phyloP scores from a whole-genome alignment of 345 rosid genomes.

The rapeseed (Brassica napus) region DNA sequence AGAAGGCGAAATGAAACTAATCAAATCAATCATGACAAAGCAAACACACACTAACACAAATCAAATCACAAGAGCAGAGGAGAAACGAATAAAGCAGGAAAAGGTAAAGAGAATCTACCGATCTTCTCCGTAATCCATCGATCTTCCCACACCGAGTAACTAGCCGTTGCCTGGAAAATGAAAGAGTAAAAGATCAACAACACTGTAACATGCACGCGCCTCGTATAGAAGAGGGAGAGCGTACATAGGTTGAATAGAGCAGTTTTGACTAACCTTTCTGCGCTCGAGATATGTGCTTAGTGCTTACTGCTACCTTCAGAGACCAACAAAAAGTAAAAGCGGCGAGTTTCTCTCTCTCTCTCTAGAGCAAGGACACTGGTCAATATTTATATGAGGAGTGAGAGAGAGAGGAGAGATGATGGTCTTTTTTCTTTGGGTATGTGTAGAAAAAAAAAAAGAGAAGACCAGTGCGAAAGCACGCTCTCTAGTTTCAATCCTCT shows the following conservation, averaged over 20 bases:
- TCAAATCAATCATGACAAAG: conserved; percentile 8
- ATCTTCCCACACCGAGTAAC: conserved; percentile 22
- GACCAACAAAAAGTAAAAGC: conserved; percentile 2
- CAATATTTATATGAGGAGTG: conserved; percentile 30
- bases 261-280: conserved; percentile 24
- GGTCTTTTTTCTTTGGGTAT: neutral
- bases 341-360: conserved; percentile 25
- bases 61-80: neutral
- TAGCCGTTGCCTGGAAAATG: conserved; percentile 43
- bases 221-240: neutral
- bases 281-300: conserved; percentile 34
- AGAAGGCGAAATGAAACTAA: conserved; percentile 15
- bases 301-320: conserved; percentile 13
- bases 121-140: conserved; percentile 48
- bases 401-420: neutral
- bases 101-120: conserved; percentile 28
- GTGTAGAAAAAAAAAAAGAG: neutral
- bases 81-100: conserved; percentile 14
- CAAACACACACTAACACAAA: neutral
- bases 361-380: conserved; percentile 21
- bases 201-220: conserved; percentile 17
- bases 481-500: conserved; percentile 39
- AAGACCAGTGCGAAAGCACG: conserved; percentile 43
- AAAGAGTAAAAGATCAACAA: conserved; percentile 5
- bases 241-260: neutral